Base-by-base conservation (phyloP, 2,329 filamentous ascomycete genomes). In the Exserohilum rostratum region DNA sequence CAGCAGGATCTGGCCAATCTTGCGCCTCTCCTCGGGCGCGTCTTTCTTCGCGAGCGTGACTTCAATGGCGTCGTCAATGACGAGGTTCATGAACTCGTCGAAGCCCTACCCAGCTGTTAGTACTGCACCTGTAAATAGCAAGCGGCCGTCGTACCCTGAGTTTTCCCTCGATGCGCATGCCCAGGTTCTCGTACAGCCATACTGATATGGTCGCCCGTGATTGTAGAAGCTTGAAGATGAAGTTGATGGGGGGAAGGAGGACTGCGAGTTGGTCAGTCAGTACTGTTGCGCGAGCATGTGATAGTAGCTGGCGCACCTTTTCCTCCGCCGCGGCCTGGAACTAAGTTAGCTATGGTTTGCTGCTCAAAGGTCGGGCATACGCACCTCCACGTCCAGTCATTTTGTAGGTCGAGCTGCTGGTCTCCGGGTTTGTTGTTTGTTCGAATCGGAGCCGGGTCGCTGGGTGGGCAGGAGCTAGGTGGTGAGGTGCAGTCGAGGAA, bases 51-150 rank as follows among this genome's bases (percentile, higher is more conserved):
- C 82, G 72, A 91, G 85, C 76, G 88, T 90, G 39, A 99, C 92
- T 78, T 98, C 93, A 53, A 97, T 87, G 27, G 95, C 95, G 68
- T 99, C 92, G 72, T 99, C 95, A 64, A 96, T 85, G 34, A 98
- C 95, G 45, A 99, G 82, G 80, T 99, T 99, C 93, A 99, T 97
- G 80, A 98, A 99, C 78, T 99, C 95, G 75, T 99, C 95, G 66
- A 99, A 99, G 12, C 95, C 93, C 92, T 96, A 59, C 33, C 31
- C 60, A 22, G 12, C 3, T 40, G 47, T 73, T 45, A 74, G 60
- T 46, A 55, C 11, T 3, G 11, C 42, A 11, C 27, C 35, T 3
- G 34, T 43, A 30, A 34, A 30, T 52, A 44, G 20, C 12, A 47
- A 2, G 18, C 29, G 42, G 39, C 25, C 31, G 22, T n/a, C 87